phyloP scores from a whole-genome alignment of 495 filamentous ascomycete genomes.

The Podospora bellae-mahoneyi region DNA sequence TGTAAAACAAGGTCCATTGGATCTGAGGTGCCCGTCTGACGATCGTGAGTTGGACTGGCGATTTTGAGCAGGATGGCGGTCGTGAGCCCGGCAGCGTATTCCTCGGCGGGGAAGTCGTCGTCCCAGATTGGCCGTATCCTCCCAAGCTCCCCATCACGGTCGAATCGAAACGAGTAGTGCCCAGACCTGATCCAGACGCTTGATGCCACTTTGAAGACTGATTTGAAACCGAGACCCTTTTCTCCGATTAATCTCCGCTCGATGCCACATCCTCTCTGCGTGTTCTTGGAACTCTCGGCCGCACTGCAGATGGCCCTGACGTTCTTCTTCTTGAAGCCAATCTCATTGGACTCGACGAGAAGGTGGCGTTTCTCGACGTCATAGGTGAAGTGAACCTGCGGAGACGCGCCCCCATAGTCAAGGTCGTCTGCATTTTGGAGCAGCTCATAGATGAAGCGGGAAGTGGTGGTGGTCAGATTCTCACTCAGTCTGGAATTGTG shows the following conservation, averaged over 20 bases:
- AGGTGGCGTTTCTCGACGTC: background rate
- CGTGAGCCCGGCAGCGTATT: background rate
- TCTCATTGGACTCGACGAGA: background rate
- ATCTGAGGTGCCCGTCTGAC: background rate
- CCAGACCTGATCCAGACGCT: background rate
- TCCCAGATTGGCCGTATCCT: background rate
- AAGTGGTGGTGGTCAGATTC: background rate
- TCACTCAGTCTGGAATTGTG: background rate
- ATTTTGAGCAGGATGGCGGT: background rate
- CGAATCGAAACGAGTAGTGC: slow-evolving; percentile 3
- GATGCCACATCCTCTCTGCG: background rate
- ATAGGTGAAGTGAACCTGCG: background rate
- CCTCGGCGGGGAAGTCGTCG: background rate
- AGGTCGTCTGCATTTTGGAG: slow-evolving; percentile 3
- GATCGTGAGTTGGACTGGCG: background rate
- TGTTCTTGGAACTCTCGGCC: background rate
- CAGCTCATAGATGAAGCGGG: background rate
- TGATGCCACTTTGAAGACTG: background rate
- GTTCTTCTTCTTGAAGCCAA: background rate
- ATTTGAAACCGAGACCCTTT: slow-evolving; percentile 6
- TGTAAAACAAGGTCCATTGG: background rate
- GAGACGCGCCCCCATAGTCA: background rate
- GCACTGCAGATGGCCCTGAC: slow-evolving; percentile 5
- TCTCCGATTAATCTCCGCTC: background rate
- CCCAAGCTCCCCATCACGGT: background rate